phyloP scores from a whole-genome alignment of 2,329 filamentous ascomycete genomes.

The Colletotrichum theobromicola region DNA sequence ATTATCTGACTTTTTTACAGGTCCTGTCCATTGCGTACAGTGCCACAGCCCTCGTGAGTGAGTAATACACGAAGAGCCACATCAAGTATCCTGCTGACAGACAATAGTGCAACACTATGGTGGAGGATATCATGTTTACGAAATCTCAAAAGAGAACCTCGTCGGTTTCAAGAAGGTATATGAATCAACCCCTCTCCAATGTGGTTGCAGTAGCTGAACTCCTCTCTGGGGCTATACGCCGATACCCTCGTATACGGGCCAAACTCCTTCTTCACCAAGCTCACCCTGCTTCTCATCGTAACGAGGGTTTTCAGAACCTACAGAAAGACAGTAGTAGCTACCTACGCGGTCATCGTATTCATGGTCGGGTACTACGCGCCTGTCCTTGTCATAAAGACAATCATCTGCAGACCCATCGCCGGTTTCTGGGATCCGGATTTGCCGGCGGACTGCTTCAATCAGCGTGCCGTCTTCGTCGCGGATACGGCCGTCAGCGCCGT shows the following conservation, averaged over 20 bases:
- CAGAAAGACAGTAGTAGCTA: constrained; percentile 40
- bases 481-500: constrained; percentile 36
- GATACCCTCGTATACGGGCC: constrained; percentile 50
- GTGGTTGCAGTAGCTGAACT: neutral
- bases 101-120: constrained; percentile 31
- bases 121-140: constrained; percentile 38
- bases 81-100: neutral
- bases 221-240: constrained; percentile 33
- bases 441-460: constrained; percentile 37
- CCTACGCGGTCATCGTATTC: constrained; percentile 41
- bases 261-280: constrained; percentile 44
- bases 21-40: constrained; percentile 33
- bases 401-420: constrained; percentile 43
- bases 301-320: constrained; percentile 46
- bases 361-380: constrained; percentile 39
- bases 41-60: constrained; percentile 27
- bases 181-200: neutral
- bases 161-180: constrained; percentile 40
- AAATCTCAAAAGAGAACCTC: constrained; percentile 33
- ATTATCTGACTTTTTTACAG: constrained; percentile 14
- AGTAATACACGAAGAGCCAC: neutral
- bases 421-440: constrained; percentile 41
- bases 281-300: constrained; percentile 47
- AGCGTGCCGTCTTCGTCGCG: constrained; percentile 33
- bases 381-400: constrained; percentile 40